Base-by-base conservation (phyloP, 352 stramenopile species). In the Poterioochromonas sp. region DNA sequence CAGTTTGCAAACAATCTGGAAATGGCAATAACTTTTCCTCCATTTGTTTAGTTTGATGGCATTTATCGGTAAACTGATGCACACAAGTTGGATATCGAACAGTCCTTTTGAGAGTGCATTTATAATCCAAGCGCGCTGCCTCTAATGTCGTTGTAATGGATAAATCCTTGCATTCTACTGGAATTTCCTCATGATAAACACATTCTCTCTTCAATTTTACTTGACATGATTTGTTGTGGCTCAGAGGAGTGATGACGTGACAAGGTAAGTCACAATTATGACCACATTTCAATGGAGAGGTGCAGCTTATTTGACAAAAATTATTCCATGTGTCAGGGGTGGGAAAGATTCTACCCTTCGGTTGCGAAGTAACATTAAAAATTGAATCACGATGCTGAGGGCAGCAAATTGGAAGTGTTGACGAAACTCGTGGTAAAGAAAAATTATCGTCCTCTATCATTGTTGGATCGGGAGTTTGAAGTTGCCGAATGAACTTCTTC, bases 321-420 rank as follows among this genome's bases (percentile, higher is more conserved):
- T 1, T 70, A 41, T 18, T 70, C 69, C 69, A 77, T 29, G 77
- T 71, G 39, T 37, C 69, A 41, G 37, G 11, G 29, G 8, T n/a
- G 22, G 69, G 69, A 15, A 71, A 77, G 65, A 58, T 37, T n/a
- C 43, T 12, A 34, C 18, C 2, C 63, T 8, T 47, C 40, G 37
- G 11, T 32, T 40, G 20, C 12, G 29, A 20, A 8, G 58, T n/a
- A 15, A 34, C 11, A 20, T 20, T 29, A 37, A 29, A 15, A 12
- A 62, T 12, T 18, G 39, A 41, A 37, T 63, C 15, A 22, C 34
- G 49, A 53, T 78, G 71, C 8, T 29, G 15, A 5, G 71, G 71
- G 32, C 71, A 78, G 35, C 71, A 78, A 34, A 78, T 32, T 29
- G 43, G 71, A 40, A 78, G 35, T 32, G 3, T 39, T 2, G 15